A percentile compares a stretch with the other conserved stretches of the same genome.
These are phyloP conservation scores for Epipyxis sp. DNA, from an alignment of 108 stramenopile genomes.

Conservation along the genomic window DNA sequence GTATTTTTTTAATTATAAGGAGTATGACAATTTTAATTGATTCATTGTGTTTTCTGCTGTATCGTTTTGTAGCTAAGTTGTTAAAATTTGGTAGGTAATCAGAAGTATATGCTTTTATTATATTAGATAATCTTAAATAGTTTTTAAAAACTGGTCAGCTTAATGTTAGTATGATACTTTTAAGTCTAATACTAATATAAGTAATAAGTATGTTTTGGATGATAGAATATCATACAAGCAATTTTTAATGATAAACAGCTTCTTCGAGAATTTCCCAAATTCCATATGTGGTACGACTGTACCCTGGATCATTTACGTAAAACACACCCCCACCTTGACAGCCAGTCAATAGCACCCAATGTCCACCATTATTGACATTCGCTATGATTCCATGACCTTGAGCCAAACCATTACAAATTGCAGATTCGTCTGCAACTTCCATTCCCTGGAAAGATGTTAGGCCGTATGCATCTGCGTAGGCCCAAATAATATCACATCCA, in stretches of 20 bases:
- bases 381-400: conserved; percentile 31
- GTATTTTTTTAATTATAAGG: too few species aligned
- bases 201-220: too few species aligned
- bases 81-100: too few species aligned
- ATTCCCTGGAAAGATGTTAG: conserved; percentile 1
- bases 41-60: too few species aligned
- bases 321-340: conserved; percentile 22
- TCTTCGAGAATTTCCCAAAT: conserved; percentile 7
- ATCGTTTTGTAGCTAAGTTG: too few species aligned
- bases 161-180: too few species aligned
- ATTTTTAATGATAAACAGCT: conserved; percentile 32
- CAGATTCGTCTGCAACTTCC: neutral
- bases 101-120: too few species aligned
- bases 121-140: too few species aligned
- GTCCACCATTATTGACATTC: conserved; percentile 20
- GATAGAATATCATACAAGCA: too few species aligned
- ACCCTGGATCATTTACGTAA: conserved; percentile 31
- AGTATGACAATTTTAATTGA: too few species aligned
- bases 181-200: too few species aligned
- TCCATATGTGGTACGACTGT: conserved; percentile 16
- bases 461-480: neutral
- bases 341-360: conserved; percentile 32
- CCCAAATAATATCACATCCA: conserved; percentile 30
- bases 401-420: conserved; percentile 23
- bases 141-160: too few species aligned